Conservation (phyloP, 306 rosid genomes). For the Malus fusca region DNA sequence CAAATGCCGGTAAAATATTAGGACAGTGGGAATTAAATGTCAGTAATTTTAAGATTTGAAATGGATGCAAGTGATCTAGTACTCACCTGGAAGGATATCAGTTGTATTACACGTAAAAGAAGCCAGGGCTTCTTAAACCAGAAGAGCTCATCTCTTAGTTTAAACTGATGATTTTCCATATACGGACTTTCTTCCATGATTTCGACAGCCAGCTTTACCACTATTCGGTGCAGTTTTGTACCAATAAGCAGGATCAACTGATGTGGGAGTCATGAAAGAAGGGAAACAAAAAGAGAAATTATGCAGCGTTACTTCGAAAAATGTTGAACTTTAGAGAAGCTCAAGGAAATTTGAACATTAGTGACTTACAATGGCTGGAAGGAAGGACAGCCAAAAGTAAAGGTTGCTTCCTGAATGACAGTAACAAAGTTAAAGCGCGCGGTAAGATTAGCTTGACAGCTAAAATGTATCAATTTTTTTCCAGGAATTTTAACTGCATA, state of each 20-base stretch:
- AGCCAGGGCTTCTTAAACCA: slow-evolving; percentile 90
- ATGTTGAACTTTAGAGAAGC: neutral
- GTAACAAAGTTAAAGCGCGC: slow-evolving; percentile 8
- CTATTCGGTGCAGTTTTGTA: slow-evolving; percentile 78
- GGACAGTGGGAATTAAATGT: neutral
- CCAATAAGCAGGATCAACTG: slow-evolving; percentile 81
- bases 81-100: slow-evolving; percentile 77
- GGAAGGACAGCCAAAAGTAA: slow-evolving; percentile 92
- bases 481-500: neutral
- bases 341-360: neutral
- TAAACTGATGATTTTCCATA: slow-evolving; percentile 36
- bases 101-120: slow-evolving; percentile 57
- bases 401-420: slow-evolving; percentile 67
- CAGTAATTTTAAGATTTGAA: neutral
- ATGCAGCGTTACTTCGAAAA: slow-evolving; percentile 3
- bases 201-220: slow-evolving; percentile 84
- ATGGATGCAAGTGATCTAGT: neutral
- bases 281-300: neutral
- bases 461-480: neutral
- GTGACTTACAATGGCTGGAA: slow-evolving; percentile 77
- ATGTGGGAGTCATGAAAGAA: slow-evolving; percentile 5
- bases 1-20: neutral
- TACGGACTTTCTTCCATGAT: slow-evolving; percentile 38
- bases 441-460: neutral
- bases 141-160: slow-evolving; percentile 75